phyloP scores from a whole-genome alignment of 139 green algal species.

The Chlamydomonas schloesseri region DNA sequence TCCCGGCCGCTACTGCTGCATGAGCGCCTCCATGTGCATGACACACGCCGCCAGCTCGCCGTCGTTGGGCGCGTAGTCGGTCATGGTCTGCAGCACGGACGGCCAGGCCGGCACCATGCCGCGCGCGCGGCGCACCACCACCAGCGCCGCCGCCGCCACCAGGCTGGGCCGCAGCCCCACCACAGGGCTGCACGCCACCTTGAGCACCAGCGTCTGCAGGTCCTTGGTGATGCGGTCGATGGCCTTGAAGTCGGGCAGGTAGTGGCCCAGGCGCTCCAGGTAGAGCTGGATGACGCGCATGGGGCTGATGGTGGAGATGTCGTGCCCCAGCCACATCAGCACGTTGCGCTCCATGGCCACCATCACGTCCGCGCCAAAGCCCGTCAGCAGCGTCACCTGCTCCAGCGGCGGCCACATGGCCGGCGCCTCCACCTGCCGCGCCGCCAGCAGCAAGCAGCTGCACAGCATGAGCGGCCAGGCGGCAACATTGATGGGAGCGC shows the following conservation, averaged over 20 bases:
- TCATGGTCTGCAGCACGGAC: slow-evolving; percentile 64
- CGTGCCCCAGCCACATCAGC: slow-evolving; percentile 40
- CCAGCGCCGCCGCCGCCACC: slow-evolving; percentile 56
- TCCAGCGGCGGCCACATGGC: slow-evolving; percentile 38
- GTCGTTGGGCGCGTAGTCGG: slow-evolving; percentile 30
- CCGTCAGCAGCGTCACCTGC: slow-evolving; percentile 46
- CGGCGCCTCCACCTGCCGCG: slow-evolving; percentile 22
- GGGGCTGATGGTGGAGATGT: slow-evolving; percentile 75
- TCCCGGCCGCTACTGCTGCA: slow-evolving; percentile 28
- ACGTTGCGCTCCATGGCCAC: slow-evolving; percentile 59
- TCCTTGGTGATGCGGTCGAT: slow-evolving; percentile 41
- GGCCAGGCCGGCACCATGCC: slow-evolving; percentile 74
- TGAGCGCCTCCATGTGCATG: slow-evolving; percentile 47
- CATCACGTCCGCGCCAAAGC: slow-evolving; percentile 45
- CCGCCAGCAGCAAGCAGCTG: slow-evolving; percentile 52
- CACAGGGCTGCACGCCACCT: slow-evolving; percentile 44
- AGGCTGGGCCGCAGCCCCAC: slow-evolving; percentile 50
- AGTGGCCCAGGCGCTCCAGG: slow-evolving; percentile 81
- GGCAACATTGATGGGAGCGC: slow-evolving; percentile 43
- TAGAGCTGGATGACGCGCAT: slow-evolving; percentile 84
- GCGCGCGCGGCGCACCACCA: slow-evolving; percentile 50
- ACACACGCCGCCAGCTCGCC: slow-evolving; percentile 52
- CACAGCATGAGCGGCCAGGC: slow-evolving; percentile 56
- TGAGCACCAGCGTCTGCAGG: slow-evolving; percentile 51
- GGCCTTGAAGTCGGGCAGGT: slow-evolving; percentile 57